Percentiles rank a stretch among this genome's conserved stretches.
Conservation (phyloP, 1,139 yeast species). For the Groenewaldozyma sp. region DNA sequence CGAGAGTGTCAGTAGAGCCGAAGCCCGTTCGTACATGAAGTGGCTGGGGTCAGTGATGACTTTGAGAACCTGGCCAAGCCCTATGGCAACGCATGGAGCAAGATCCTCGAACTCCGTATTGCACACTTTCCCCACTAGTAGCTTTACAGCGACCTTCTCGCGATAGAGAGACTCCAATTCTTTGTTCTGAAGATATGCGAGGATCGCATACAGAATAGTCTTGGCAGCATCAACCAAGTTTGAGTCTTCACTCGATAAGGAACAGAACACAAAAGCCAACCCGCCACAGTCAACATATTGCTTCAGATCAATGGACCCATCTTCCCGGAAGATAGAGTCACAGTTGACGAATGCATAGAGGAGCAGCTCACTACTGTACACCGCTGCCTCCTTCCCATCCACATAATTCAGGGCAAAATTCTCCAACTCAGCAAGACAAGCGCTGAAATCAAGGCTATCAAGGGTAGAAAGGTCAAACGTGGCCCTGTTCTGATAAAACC, state of each 20-base stretch:
- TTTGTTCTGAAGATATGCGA: slow-evolving; percentile 2
- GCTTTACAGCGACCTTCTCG: slow-evolving; percentile 48
- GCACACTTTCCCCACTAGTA: slow-evolving; percentile 54
- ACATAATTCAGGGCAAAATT: slow-evolving; percentile 7
- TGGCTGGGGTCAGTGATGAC: slow-evolving; percentile 62
- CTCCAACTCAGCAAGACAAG: slow-evolving; percentile 1
- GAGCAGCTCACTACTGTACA: slow-evolving; percentile 26
- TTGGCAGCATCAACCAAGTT: slow-evolving; percentile 4
- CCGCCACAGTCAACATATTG: slow-evolving; percentile 51
- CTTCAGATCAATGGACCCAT: slow-evolving; percentile 40
- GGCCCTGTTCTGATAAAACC: slow-evolving; percentile 26
- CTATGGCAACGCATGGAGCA: slow-evolving; percentile 39
- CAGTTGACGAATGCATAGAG: slow-evolving; percentile 23
- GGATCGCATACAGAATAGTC: slow-evolving; percentile 4
- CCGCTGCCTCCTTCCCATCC: not conserved
- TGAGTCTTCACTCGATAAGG: slow-evolving; percentile 28
- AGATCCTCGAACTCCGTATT: slow-evolving; percentile 30
- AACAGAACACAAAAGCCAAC: slow-evolving; percentile 47
- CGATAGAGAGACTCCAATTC: slow-evolving; percentile 32
- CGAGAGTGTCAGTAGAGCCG: slow-evolving; percentile 34
- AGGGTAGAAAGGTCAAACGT: slow-evolving; percentile 7
- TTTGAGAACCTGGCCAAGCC: slow-evolving; percentile 45
- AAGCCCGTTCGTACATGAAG: slow-evolving; percentile 58
- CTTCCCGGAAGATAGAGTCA: slow-evolving; percentile 20
- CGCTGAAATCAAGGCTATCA: slow-evolving; percentile 1